These are phyloP conservation scores for Eutrema japonicum DNA, from an alignment of 345 rosid genomes.

Conservation along the genomic window DNA sequence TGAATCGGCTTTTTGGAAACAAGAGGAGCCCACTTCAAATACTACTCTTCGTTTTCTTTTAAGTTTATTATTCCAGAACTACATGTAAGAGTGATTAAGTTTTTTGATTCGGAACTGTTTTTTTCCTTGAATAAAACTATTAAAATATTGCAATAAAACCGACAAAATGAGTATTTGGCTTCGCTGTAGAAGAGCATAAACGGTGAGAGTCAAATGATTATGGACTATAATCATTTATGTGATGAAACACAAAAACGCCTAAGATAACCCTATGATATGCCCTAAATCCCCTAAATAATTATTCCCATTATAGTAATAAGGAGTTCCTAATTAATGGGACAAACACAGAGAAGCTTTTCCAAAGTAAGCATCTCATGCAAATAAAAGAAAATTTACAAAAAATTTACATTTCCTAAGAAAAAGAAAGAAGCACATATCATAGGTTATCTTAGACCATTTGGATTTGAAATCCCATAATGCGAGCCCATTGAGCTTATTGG, in stretches of 20 bases:
- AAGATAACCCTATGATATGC: conserved; percentile 24
- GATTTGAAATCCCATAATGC: conserved; percentile 9
- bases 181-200: conserved; percentile 34
- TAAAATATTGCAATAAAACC: conserved; percentile 9
- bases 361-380: conserved; percentile 25
- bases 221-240: conserved; percentile 24
- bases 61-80: conserved; percentile 19
- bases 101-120: conserved; percentile 10
- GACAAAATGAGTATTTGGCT: conserved; percentile 34
- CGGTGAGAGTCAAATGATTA: conserved; percentile 36
- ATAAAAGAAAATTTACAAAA: neutral
- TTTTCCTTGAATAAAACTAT: conserved; percentile 12
- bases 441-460: neutral
- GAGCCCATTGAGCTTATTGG: conserved; percentile 1
- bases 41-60: neutral
- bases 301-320: conserved; percentile 14
- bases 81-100: conserved; percentile 25
- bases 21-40: conserved; percentile 40
- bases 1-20: conserved; percentile 34
- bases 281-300: conserved; percentile 1
- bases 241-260: conserved; percentile 25
- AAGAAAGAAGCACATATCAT: neutral
- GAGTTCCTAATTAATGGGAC: conserved; percentile 21
- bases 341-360: neutral
- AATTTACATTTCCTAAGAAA: neutral